Evolutionary conservation across 768 basidiomycete genomes (phyloP).

Genomic region (Mycena olivaceomarginata): DNA sequence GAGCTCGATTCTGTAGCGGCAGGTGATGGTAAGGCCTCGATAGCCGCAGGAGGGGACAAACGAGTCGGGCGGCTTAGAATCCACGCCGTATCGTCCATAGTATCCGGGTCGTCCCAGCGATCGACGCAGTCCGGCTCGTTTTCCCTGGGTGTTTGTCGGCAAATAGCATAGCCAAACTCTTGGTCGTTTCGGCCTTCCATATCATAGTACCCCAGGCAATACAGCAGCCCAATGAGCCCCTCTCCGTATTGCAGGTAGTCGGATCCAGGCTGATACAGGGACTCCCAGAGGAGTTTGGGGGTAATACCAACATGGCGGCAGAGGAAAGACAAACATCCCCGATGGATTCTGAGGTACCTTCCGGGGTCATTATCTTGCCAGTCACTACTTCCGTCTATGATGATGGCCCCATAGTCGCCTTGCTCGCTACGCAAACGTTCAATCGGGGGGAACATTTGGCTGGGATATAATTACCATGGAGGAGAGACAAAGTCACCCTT

Average conservation of each 20-base stretch:
- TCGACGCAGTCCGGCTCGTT: constrained; percentile 36
- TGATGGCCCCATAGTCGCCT: constrained; percentile 8
- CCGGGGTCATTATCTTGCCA: constrained; percentile 25
- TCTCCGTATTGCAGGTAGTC: constrained; percentile 35
- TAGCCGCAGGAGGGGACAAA: neutral
- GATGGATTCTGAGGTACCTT: constrained; percentile 30
- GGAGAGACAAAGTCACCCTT: constrained; percentile 36
- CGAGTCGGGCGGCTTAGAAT: constrained; percentile 18
- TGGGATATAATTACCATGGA: constrained; percentile 16
- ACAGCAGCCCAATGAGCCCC: constrained; percentile 12
- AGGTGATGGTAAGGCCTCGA: neutral
- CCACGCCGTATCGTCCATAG: constrained; percentile 41
- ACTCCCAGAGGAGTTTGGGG: constrained; percentile 38
- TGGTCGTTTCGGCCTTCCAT: constrained; percentile 39
- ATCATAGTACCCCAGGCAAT: constrained; percentile 41
- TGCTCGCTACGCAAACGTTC: neutral
- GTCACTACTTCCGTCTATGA: constrained; percentile 36
- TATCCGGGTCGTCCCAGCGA: constrained; percentile 35
- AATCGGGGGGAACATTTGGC: neutral
- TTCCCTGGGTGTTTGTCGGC: constrained; percentile 21
- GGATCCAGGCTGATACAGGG: constrained; percentile 32
- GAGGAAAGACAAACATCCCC: constrained; percentile 36
- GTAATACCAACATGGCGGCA: constrained; percentile 35
- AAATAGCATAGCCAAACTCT: constrained; percentile 29
- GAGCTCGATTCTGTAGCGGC: neutral